Percentiles rank a stretch among this genome's conserved stretches.
Evolutionary conservation across 148 eudicot genomes (phyloP).

Genomic region (Limonium bicolor): DNA sequence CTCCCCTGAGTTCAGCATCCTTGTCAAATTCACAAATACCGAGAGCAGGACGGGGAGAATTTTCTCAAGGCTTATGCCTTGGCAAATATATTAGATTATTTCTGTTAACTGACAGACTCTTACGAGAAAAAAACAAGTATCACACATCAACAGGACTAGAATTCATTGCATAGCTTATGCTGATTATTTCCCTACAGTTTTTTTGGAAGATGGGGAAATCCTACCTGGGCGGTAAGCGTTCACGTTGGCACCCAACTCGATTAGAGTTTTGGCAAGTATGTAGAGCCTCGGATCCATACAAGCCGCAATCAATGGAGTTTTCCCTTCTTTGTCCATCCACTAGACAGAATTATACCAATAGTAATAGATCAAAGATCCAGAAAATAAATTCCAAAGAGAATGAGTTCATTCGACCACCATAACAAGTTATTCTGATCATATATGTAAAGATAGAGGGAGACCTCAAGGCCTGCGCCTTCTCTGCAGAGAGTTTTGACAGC

Average conservation of each 20-base stretch:
- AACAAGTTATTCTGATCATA: too few species aligned
- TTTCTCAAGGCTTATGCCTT: too few species aligned
- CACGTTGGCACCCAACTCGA: slow-evolving; percentile 48
- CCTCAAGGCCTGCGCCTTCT: slow-evolving; percentile 55
- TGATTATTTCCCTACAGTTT: too few species aligned
- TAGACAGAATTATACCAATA: slow-evolving; percentile 9
- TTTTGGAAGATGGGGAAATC: too few species aligned
- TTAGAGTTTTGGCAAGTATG: slow-evolving; percentile 30
- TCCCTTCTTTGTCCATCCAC: slow-evolving; percentile 58
- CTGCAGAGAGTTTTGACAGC: slow-evolving; percentile 33
- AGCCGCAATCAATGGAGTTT: slow-evolving; percentile 47
- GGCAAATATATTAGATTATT: too few species aligned
- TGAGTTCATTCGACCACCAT: neutral
- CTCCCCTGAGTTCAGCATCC: neutral
- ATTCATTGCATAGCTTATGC: too few species aligned
- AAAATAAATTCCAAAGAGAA: slow-evolving; percentile 1
- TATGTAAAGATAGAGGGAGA: slow-evolving; percentile 2
- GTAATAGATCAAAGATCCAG: slow-evolving; percentile 4
- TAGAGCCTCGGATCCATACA: slow-evolving; percentile 31
- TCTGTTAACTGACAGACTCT: too few species aligned
- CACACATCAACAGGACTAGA: too few species aligned
- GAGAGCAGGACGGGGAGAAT: too few species aligned
- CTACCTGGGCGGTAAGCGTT: slow-evolving; percentile 48
- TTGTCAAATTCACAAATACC: neutral
- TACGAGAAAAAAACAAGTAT: too few species aligned